phyloP scores from a whole-genome alignment of 2,329 filamentous ascomycete genomes.

The Arthrobotrys pseudoclavata region DNA sequence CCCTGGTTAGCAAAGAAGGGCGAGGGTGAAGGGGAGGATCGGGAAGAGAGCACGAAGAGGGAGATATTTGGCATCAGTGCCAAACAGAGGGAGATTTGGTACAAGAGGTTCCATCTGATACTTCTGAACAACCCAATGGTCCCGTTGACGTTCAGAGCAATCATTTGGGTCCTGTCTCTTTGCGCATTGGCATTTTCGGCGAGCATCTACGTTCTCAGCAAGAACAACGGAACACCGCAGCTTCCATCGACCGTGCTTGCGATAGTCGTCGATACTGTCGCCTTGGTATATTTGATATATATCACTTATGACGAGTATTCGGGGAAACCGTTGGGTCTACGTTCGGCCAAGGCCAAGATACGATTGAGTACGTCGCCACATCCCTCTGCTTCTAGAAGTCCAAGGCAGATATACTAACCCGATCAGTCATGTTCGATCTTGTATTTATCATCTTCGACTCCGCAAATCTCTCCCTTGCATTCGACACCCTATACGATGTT shows the following conservation, averaged over 20 bases:
- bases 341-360: conserved; percentile 86
- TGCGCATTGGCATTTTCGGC: conserved; percentile 83
- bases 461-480: conserved; percentile 89
- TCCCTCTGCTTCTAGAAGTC: background rate
- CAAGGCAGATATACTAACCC: conserved; percentile 21
- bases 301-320: conserved; percentile 98
- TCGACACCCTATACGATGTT: conserved; percentile 80
- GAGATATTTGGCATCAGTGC: conserved; percentile 68
- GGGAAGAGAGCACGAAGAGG: conserved; percentile 28
- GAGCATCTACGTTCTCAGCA: conserved; percentile 77
- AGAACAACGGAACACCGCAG: conserved; percentile 70
- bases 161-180: conserved; percentile 84
- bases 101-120: conserved; percentile 75
- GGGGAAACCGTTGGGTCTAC: conserved; percentile 88
- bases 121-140: conserved; percentile 86
- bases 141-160: conserved; percentile 84
- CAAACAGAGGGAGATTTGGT: conserved; percentile 69
- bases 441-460: conserved; percentile 98
- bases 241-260: conserved; percentile 87
- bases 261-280: conserved; percentile 87
- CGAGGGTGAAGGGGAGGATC: conserved; percentile 67
- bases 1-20: conserved; percentile 71
- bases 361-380: conserved; percentile 71
- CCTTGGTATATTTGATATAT: conserved; percentile 89
- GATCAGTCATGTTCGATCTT: conserved; percentile 82